phyloP scores from a whole-genome alignment of 371 early-diverging fungal genomes.

The Lichtheimia corymbifera region DNA sequence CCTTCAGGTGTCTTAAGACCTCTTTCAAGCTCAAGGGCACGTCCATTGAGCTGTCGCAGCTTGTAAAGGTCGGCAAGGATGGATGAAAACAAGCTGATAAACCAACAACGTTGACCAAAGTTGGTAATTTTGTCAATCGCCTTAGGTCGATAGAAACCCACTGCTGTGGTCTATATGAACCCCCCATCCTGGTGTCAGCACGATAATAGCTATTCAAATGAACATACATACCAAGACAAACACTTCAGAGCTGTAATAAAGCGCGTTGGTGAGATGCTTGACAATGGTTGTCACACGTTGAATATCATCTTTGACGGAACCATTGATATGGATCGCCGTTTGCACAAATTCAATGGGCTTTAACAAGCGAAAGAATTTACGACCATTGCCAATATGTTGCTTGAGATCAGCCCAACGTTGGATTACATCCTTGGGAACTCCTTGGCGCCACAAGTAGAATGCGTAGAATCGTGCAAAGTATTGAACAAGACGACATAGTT shows the following conservation, averaged over 20 bases:
- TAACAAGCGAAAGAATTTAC: slow-evolving; percentile 57
- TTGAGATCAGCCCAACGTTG: slow-evolving; percentile 56
- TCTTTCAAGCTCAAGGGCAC: slow-evolving; percentile 5
- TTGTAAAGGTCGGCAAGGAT: slow-evolving; percentile 59
- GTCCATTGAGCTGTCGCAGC: slow-evolving; percentile 47
- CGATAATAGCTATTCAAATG: neutral
- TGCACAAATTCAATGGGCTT: slow-evolving; percentile 66
- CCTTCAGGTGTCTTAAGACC: slow-evolving; percentile 4
- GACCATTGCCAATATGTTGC: slow-evolving; percentile 57
- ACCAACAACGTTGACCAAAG: slow-evolving; percentile 62
- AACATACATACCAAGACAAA: slow-evolving; percentile 53
- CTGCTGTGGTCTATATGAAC: slow-evolving; percentile 38
- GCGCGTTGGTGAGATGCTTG: slow-evolving; percentile 52
- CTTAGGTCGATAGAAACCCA: slow-evolving; percentile 53
- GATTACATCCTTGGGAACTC: slow-evolving; percentile 49
- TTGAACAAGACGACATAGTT: slow-evolving; percentile 72
- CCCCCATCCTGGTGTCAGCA: neutral
- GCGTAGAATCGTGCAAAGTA: slow-evolving; percentile 73
- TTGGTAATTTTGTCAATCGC: slow-evolving; percentile 52
- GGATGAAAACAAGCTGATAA: slow-evolving; percentile 60
- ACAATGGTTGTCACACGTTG: slow-evolving; percentile 42
- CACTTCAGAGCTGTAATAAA: slow-evolving; percentile 58
- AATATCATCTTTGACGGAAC: slow-evolving; percentile 46
- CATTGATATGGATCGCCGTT: slow-evolving; percentile 46
- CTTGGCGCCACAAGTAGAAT: slow-evolving; percentile 52